Conservation (phyloP, 1,139 yeast genomes). For the Sugiyamaella japonica region DNA sequence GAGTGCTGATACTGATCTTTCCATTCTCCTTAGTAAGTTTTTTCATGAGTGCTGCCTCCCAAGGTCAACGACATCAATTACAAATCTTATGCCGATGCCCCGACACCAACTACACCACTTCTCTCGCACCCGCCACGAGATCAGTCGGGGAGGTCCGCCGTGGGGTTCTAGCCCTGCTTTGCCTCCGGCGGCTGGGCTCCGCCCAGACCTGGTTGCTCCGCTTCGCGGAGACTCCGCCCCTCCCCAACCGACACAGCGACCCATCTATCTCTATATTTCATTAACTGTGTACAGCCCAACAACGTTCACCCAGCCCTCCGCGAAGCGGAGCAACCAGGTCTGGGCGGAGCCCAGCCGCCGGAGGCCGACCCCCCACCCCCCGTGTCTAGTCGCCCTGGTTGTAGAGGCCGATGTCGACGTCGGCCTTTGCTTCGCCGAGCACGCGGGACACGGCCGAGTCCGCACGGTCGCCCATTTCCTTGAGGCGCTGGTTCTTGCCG, state of each 20-base stretch:
- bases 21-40: too few species aligned
- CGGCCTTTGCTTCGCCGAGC: constrained; percentile 73
- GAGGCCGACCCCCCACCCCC: background rate
- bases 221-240: background rate
- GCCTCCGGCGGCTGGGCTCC: background rate
- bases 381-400: constrained; percentile 51
- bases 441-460: constrained; percentile 35
- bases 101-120: too few species aligned
- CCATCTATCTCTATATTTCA: background rate
- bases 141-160: too few species aligned
- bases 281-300: background rate
- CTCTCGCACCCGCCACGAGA: too few species aligned
- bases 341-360: constrained; percentile 14
- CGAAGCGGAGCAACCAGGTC: constrained; percentile 9
- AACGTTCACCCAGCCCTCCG: background rate
- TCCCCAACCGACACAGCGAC: too few species aligned
- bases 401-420: constrained; percentile 85
- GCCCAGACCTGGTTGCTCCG: background rate
- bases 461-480: constrained; percentile 46
- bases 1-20: too few species aligned
- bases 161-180: too few species aligned
- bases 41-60: too few species aligned
- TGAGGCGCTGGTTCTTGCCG: constrained; percentile 70
- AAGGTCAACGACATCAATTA: too few species aligned
- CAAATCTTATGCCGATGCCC: too few species aligned